phyloP scores from a whole-genome alignment of 169 alveolate species.

The Fabrea salina region DNA sequence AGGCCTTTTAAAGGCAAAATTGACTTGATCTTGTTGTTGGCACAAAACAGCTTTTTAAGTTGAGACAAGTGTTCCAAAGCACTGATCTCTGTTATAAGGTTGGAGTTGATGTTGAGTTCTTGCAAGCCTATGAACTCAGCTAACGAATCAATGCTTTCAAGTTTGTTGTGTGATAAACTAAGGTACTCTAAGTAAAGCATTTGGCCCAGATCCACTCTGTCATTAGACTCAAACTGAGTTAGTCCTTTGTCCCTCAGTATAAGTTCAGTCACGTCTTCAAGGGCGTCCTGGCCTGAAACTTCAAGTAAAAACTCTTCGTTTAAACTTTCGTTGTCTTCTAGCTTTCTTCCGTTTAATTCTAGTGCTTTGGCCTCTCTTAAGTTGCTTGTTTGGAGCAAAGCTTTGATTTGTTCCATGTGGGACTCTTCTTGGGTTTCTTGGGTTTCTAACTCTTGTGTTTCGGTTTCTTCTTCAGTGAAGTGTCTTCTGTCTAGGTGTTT shows the following conservation, averaged over 20 bases:
- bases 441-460: neutral
- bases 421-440: neutral
- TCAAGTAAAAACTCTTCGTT: neutral
- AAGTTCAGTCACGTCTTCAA: constrained; percentile 16
- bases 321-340: neutral
- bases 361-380: neutral
- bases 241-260: constrained; percentile 12
- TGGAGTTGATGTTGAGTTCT: constrained; percentile 20
- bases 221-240: neutral
- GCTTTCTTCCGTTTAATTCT: neutral
- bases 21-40: constrained; percentile 19
- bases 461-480: neutral
- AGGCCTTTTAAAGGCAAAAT: constrained; percentile 8
- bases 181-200: neutral
- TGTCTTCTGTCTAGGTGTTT: neutral
- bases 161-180: constrained; percentile 10
- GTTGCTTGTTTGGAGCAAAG: neutral
- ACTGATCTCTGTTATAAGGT: neutral
- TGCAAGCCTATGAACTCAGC: neutral
- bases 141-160: neutral
- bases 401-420: neutral
- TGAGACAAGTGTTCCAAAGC: neutral
- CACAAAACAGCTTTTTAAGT: neutral
- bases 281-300: neutral
- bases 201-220: neutral